A percentile compares a stretch with the other conserved stretches of the same genome.
These are phyloP conservation scores for Flammula alnicola DNA, from an alignment of 1,284 basidiomycete genomes.

Conservation along the genomic window DNA sequence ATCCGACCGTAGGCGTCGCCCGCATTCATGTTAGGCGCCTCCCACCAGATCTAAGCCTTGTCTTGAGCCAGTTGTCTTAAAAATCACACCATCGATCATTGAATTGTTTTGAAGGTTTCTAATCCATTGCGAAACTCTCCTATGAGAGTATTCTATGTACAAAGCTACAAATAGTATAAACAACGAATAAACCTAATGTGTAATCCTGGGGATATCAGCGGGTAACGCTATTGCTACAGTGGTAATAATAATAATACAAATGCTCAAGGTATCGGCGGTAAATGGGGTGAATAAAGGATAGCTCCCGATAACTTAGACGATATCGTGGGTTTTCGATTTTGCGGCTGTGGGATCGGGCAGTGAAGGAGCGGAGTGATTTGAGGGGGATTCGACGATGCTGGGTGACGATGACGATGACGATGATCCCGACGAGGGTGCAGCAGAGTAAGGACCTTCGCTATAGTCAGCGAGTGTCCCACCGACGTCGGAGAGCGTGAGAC, in stretches of 20 bases:
- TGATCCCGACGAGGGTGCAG: conserved; percentile 34
- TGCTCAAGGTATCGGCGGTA: background rate
- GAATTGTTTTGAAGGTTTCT: conserved; percentile 1
- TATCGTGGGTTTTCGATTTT: conserved; percentile 26
- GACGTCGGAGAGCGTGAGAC: conserved; percentile 40
- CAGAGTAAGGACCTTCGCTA: conserved; percentile 31
- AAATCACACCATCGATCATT: background rate
- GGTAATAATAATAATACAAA: conserved; percentile 21
- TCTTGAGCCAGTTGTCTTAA: too few species aligned
- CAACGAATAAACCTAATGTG: conserved; percentile 4
- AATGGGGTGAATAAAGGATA: conserved; percentile 5
- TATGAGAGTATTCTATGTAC: conserved; percentile 14
- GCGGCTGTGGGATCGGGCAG: conserved; percentile 9
- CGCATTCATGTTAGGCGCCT: too few species aligned
- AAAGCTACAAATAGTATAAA: conserved; percentile 11
- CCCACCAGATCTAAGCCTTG: too few species aligned
- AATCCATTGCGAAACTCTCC: conserved; percentile 8
- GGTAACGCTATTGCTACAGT: conserved; percentile 22
- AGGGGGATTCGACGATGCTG: conserved; percentile 20
- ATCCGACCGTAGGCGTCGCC: too few species aligned
- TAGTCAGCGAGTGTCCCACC: conserved; percentile 43
- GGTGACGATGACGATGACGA: conserved; percentile 33
- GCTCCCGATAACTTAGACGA: conserved; percentile 20
- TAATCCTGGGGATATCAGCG: background rate
- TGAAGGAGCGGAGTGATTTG: conserved; percentile 9